These are phyloP conservation scores for Phytophthora cryptogea DNA, from an alignment of 352 stramenopile species.

Conservation along the genomic window DNA sequence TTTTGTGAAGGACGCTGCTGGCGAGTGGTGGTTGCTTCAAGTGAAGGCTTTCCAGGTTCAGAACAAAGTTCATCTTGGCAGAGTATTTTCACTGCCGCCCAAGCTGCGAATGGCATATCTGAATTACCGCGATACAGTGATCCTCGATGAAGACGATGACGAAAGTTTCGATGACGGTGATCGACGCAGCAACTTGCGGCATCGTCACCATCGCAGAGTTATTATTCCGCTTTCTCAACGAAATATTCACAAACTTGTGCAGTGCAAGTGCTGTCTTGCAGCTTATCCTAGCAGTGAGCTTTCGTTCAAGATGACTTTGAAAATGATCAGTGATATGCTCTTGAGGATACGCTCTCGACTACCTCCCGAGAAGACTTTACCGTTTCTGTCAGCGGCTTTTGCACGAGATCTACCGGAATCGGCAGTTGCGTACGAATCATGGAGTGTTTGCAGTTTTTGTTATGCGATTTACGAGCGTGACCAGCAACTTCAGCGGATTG, in stretches of 20 bases:
- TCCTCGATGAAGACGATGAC: constrained; percentile 70
- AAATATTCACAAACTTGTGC: constrained; percentile 70
- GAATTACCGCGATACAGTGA: constrained; percentile 64
- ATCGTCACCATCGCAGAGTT: constrained; percentile 21
- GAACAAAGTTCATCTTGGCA: constrained; percentile 36
- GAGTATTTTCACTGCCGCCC: constrained; percentile 45
- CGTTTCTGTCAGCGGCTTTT: constrained; percentile 53
- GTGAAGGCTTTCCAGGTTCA: constrained; percentile 79
- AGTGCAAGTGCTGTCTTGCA: constrained; percentile 83
- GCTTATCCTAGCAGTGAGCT: constrained; percentile 76
- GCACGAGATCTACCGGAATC: constrained; percentile 49
- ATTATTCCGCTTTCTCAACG: constrained; percentile 48
- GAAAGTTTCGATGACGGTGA: constrained; percentile 21
- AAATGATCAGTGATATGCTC: constrained; percentile 88
- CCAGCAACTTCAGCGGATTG: constrained; percentile 72
- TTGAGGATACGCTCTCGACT: constrained; percentile 63
- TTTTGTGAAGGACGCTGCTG: constrained; percentile 70
- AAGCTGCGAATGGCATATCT: constrained; percentile 56
- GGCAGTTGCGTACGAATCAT: constrained; percentile 79
- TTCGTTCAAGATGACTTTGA: constrained; percentile 88
- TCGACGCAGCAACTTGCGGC: constrained; percentile 15
- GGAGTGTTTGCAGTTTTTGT: constrained; percentile 84
- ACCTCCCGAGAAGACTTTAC: constrained; percentile 50
- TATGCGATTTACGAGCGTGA: constrained; percentile 88
- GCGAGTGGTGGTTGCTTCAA: constrained; percentile 80